Percentiles rank a stretch among this genome's conserved stretches.
Conservation (phyloP, 2,329 filamentous ascomycete genomes). For the Aspergillus sp. region DNA sequence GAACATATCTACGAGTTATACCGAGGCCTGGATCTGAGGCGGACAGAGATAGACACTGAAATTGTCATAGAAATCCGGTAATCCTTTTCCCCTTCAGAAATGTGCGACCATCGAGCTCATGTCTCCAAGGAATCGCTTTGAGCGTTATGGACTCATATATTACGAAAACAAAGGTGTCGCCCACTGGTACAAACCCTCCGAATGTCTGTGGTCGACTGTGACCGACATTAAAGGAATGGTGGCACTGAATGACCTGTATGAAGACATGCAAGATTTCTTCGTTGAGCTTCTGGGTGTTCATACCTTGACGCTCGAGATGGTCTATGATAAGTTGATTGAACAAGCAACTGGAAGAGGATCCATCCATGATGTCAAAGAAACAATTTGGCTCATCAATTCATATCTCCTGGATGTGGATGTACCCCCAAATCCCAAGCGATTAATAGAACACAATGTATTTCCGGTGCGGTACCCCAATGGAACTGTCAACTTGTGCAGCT, state of each 20-base stretch:
- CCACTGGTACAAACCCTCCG: constrained; percentile 1
- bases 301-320: constrained; percentile 8
- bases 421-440: neutral
- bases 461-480: constrained; percentile 5
- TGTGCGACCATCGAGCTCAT: neutral
- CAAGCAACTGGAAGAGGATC: constrained; percentile 2
- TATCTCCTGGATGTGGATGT: constrained; percentile 2
- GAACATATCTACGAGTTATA: constrained; percentile 3
- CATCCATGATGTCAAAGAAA: constrained; percentile 4
- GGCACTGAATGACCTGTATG: constrained; percentile 5
- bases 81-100: neutral
- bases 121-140: neutral
- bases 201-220: constrained; percentile 7
- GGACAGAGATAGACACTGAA: neutral
- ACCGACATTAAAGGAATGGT: constrained; percentile 7
- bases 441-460: constrained; percentile 3
- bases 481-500: constrained; percentile 1
- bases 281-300: constrained; percentile 3
- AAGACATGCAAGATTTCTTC: constrained; percentile 4
- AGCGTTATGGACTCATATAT: neutral
- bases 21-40: neutral
- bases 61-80: neutral
- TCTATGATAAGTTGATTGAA: constrained; percentile 5
- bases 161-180: neutral
- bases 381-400: constrained; percentile 6